Conservation (phyloP, 2,329 filamentous ascomycete genomes). For the Septoria petroselini region DNA sequence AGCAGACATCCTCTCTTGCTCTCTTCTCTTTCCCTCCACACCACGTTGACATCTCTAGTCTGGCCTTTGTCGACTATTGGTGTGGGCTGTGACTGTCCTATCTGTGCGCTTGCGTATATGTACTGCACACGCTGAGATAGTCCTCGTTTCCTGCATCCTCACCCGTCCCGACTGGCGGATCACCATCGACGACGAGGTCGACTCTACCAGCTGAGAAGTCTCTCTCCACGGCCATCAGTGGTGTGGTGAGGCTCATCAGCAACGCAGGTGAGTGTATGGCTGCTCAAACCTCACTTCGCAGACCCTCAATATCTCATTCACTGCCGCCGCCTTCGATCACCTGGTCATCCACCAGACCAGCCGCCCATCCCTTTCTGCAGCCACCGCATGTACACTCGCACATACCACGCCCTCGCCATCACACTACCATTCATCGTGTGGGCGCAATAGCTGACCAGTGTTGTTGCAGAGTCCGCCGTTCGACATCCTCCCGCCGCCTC, state of each 20-base stretch:
- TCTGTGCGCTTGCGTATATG: slow-evolving; percentile 16
- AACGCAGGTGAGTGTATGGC: slow-evolving; percentile 30
- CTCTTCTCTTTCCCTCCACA: slow-evolving; percentile 17
- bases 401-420: slow-evolving; percentile 4
- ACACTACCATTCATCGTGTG: neutral
- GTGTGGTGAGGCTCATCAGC: slow-evolving; percentile 24
- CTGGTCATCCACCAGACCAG: slow-evolving; percentile 20
- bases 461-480: slow-evolving; percentile 10
- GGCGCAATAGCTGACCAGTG: slow-evolving; percentile 8
- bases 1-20: slow-evolving; percentile 3
- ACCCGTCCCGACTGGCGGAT: neutral
- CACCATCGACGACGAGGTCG: slow-evolving; percentile 31
- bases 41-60: slow-evolving; percentile 16
- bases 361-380: slow-evolving; percentile 26
- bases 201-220: slow-evolving; percentile 20
- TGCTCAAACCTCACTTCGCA: slow-evolving; percentile 13
- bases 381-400: slow-evolving; percentile 11
- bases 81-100: slow-evolving; percentile 16
- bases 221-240: slow-evolving; percentile 31
- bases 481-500: slow-evolving; percentile 12
- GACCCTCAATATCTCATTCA: slow-evolving; percentile 26
- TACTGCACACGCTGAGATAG: slow-evolving; percentile 16
- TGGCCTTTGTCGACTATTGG: slow-evolving; percentile 13
- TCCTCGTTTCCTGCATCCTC: slow-evolving; percentile 4
- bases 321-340: slow-evolving; percentile 17